Evolutionary conservation across 2,329 filamentous ascomycete species (phyloP).

Genomic region (Ceratocystiopsis sp.): DNA sequence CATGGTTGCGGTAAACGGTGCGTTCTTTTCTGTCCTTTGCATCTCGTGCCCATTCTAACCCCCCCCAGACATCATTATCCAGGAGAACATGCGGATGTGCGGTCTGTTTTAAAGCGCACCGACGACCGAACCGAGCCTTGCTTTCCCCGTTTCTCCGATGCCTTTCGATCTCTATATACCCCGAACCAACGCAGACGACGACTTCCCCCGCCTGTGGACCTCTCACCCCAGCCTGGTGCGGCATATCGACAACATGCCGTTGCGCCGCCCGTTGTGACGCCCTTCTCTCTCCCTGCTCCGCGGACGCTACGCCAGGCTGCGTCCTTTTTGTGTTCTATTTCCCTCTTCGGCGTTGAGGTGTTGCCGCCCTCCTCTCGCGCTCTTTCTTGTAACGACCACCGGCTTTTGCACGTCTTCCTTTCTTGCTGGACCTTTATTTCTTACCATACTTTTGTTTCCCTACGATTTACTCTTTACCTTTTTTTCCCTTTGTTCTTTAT

Average conservation of each 20-base stretch:
- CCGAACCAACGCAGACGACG: slow-evolving; percentile 1
- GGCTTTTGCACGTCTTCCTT: slow-evolving; percentile 13
- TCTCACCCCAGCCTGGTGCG: no score
- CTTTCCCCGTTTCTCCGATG: slow-evolving; percentile 5
- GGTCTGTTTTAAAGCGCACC: slow-evolving; percentile 10
- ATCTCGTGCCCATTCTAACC: slow-evolving; percentile 22
- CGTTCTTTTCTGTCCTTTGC: slow-evolving; percentile 13
- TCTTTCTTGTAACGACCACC: slow-evolving; percentile 16
- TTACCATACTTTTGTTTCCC: background rate
- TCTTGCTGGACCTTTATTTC: slow-evolving; percentile 3
- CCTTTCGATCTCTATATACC: slow-evolving; percentile 7
- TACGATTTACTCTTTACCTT: background rate
- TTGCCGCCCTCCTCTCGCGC: slow-evolving; percentile 5
- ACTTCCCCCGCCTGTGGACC: no score
- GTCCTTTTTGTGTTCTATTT: background rate
- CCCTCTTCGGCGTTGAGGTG: background rate
- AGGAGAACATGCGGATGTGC: slow-evolving; percentile 71
- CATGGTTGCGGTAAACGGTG: slow-evolving; percentile 98
- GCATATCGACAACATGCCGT: no score
- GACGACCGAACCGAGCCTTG: background rate
- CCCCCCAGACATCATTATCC: slow-evolving; percentile 86
- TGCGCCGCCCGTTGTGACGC: no score
- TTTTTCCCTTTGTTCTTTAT: slow-evolving; percentile 1
- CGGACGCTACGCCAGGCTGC: no score
- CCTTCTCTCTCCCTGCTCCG: no score